A percentile compares a stretch with the other conserved stretches of the same genome.
Evolutionary conservation across 2,329 filamentous ascomycete genomes (phyloP).

Genomic region (Atkinsonella hypoxylon): DNA sequence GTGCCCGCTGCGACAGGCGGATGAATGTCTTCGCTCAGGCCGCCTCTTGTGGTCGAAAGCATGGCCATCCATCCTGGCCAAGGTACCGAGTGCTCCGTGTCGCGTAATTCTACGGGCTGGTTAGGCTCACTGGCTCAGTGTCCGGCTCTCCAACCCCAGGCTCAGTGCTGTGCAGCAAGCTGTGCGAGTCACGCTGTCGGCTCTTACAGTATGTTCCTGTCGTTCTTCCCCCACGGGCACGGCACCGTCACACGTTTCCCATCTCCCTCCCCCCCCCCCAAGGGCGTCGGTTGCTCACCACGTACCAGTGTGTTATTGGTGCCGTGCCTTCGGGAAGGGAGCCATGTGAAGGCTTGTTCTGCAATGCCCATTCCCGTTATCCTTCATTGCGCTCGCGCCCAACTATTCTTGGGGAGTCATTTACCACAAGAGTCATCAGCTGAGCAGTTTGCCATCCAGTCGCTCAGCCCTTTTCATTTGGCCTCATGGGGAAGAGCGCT

Average conservation of each 20-base stretch:
- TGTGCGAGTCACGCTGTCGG: slow-evolving; percentile 4
- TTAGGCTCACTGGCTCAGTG: background rate
- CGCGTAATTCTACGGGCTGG: background rate
- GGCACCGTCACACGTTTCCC: background rate
- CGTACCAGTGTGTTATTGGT: no score
- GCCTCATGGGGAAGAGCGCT: background rate
- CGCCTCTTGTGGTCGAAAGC: background rate
- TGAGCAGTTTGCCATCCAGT: background rate
- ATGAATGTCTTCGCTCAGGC: slow-evolving; percentile 3
- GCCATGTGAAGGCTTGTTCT: background rate
- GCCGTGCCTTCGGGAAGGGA: no score
- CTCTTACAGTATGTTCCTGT: no score
- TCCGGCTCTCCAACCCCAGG: no score
- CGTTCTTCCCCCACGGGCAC: background rate
- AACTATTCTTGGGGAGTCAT: no score
- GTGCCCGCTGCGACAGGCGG: background rate
- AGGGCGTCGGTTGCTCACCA: background rate
- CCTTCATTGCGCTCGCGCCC: background rate
- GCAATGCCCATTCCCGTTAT: background rate
- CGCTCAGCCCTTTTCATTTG: background rate
- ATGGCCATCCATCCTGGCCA: background rate
- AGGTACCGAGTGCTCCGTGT: no score
- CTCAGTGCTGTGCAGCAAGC: background rate
- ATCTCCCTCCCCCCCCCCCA: no score
- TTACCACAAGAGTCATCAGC: no score